Conservation (phyloP, 208 protist genomes). For the Leishmania tropica region DNA sequence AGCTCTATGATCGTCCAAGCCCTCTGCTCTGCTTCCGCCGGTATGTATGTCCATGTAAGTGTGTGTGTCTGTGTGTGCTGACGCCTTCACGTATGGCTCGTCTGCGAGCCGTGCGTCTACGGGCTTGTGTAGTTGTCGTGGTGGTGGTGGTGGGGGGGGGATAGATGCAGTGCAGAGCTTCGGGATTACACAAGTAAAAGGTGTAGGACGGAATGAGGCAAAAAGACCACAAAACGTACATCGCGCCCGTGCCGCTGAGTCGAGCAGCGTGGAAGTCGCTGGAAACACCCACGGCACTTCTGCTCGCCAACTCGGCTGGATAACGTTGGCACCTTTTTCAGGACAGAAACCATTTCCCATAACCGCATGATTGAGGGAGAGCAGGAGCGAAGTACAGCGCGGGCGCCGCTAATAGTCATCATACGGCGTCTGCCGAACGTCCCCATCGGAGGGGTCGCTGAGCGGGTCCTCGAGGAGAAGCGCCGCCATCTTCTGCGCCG, state of each 20-base stretch:
- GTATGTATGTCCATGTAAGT: background rate
- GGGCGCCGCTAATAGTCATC: slow-evolving; percentile 5
- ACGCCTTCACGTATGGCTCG: background rate
- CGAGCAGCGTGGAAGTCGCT: background rate
- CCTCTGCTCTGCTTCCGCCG: background rate
- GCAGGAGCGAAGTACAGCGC: background rate
- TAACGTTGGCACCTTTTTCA: background rate
- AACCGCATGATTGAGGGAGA: background rate
- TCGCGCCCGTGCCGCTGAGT: background rate
- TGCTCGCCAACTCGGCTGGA: no score
- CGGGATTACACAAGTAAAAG: background rate
- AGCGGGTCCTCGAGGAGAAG: slow-evolving; percentile 12
- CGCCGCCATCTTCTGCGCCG: slow-evolving; percentile 17
- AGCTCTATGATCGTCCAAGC: background rate
- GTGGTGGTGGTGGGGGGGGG: background rate
- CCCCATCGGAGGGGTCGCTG: slow-evolving; percentile 3
- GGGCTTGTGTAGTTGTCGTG: background rate
- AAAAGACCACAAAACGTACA: background rate
- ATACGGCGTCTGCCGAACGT: slow-evolving; percentile 16
- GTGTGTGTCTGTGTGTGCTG: background rate
- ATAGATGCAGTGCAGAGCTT: background rate
- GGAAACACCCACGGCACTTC: background rate
- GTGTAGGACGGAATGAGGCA: background rate
- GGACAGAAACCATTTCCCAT: background rate
- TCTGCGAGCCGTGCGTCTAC: background rate